Evolutionary conservation across 352 stramenopile species (phyloP).

Genomic region (Globisporangium canariense): DNA sequence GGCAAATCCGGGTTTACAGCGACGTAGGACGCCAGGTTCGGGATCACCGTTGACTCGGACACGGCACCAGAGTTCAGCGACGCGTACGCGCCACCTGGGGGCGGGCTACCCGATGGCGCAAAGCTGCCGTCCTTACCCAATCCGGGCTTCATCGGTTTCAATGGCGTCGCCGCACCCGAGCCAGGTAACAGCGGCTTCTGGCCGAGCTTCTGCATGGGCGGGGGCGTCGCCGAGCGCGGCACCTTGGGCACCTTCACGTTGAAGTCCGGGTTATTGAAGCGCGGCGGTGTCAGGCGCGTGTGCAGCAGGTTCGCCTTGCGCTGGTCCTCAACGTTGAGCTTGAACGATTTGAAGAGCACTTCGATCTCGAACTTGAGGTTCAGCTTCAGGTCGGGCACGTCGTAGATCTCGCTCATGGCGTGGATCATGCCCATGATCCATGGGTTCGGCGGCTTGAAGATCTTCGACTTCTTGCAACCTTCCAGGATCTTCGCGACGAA

Average conservation of each 20-base stretch:
- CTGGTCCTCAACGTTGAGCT: constrained; percentile 95
- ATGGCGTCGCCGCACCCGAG: constrained; percentile 39
- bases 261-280: constrained; percentile 98
- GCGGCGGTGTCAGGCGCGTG: constrained; percentile 86
- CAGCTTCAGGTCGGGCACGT: constrained; percentile 99
- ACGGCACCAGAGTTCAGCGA: constrained; percentile 30
- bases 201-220: constrained; percentile 34
- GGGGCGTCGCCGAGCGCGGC: constrained; percentile 54
- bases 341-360: constrained; percentile 98
- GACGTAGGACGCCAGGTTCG: constrained; percentile 97
- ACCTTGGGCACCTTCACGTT: constrained; percentile 92
- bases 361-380: constrained; percentile 99
- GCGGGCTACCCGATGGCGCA: constrained; percentile 50
- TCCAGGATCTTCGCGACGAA: constrained; percentile 99
- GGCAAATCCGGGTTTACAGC: constrained; percentile 96
- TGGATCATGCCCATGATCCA: constrained; percentile 99
- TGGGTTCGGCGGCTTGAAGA: constrained; percentile 98
- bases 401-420: constrained; percentile 97
- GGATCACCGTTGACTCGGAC: constrained; percentile 95
- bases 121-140: constrained; percentile 44
- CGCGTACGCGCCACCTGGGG: constrained; percentile 25
- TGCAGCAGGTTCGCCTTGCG: constrained; percentile 92
- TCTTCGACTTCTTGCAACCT: constrained; percentile 95
- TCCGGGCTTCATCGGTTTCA: constrained; percentile 47
- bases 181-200: constrained; percentile 25